Conservation (phyloP, 2,329 filamentous ascomycete genomes). For the Aureobasidium sp. region DNA sequence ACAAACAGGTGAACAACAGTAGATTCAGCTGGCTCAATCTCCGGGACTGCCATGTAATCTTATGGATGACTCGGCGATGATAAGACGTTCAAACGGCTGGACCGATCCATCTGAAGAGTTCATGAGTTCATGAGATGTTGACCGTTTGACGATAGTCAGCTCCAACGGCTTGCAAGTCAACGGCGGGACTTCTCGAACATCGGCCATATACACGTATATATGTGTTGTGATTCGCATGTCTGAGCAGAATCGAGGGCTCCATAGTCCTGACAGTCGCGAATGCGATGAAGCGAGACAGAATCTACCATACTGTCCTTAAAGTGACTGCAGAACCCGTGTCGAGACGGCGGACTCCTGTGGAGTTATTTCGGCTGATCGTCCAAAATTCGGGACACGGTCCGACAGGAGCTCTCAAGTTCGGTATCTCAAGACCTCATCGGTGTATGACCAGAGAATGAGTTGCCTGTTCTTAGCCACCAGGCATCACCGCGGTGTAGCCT, state of each 20-base stretch:
- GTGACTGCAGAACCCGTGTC: not conserved
- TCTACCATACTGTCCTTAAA: not conserved
- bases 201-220: not conserved
- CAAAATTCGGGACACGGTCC: not conserved
- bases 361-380: not conserved
- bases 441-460: not conserved
- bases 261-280: not conserved
- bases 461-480: not conserved
- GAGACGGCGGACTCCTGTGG: not conserved
- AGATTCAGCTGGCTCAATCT: not conserved
- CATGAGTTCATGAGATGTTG: conserved; percentile 8
- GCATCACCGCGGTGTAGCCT: not conserved
- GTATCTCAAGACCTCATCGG: not conserved
- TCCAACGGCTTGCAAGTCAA: not conserved
- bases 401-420: not conserved
- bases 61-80: conserved; percentile 7
- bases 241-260: not conserved
- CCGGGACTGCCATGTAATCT: conserved; percentile 2
- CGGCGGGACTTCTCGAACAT: not conserved
- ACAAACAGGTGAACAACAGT: not conserved
- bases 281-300: not conserved
- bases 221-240: not conserved
- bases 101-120: conserved; percentile 4
- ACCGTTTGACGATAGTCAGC: conserved; percentile 1
- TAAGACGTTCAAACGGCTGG: conserved; percentile 1